These are phyloP conservation scores for Balamuthia mandrillaris DNA, from an alignment of 208 protist genomes.

Conservation along the genomic window DNA sequence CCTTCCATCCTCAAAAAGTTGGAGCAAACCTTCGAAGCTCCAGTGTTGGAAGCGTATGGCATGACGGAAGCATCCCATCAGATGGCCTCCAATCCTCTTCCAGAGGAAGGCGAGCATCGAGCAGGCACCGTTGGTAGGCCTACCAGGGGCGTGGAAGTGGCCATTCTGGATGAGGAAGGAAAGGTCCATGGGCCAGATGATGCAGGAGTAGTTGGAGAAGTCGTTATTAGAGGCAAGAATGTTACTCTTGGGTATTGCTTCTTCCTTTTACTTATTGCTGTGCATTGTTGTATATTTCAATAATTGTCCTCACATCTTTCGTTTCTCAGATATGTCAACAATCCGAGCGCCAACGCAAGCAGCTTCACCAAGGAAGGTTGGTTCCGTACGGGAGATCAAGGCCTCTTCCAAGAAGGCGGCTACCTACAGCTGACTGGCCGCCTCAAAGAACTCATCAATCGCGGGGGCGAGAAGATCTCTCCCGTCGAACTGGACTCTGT, in stretches of 20 bases:
- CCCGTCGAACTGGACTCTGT: conserved; percentile 45
- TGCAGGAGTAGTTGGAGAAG: conserved; percentile 57
- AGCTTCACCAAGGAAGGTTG: conserved; percentile 53
- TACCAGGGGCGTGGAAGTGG: conserved; percentile 43
- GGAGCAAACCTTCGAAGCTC: conserved; percentile 43
- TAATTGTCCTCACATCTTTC: background rate
- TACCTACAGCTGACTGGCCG: conserved; percentile 68
- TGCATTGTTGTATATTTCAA: background rate
- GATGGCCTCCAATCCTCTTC: conserved; percentile 66
- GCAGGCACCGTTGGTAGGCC: background rate
- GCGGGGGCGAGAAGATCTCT: conserved; percentile 72
- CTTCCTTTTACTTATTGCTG: background rate
- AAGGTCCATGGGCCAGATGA: background rate
- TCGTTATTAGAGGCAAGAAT: conserved; percentile 57
- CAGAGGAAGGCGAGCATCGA: conserved; percentile 41
- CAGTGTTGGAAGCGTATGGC: conserved; percentile 69
- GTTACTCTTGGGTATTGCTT: conserved; percentile 58
- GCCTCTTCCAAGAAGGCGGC: conserved; percentile 62
- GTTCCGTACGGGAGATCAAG: conserved; percentile 72
- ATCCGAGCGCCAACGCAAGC: conserved; percentile 45
- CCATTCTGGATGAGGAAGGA: conserved; percentile 9
- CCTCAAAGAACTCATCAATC: conserved; percentile 73
- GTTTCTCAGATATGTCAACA: conserved; percentile 48
- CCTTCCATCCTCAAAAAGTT: conserved; percentile 40
- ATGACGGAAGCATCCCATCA: conserved; percentile 69